Percentiles rank a stretch among this genome's conserved stretches.
Conservation (phyloP, 768 basidiomycete species). For the Pholiota molesta region DNA sequence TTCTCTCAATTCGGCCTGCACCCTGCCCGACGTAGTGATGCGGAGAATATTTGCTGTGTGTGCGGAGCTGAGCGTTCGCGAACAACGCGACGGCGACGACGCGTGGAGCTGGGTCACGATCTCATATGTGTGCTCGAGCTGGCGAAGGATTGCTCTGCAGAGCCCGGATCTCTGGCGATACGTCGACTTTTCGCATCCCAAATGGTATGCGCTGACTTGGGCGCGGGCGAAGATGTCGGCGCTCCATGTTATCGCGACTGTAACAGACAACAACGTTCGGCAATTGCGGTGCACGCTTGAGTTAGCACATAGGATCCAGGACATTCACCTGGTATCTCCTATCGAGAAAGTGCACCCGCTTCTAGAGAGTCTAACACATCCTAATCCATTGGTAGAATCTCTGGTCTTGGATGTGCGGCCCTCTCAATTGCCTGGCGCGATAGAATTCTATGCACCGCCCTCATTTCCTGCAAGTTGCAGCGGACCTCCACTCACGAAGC, state of each 20-base stretch:
- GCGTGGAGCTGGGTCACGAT: slow-evolving; percentile 39
- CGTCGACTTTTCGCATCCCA: slow-evolving; percentile 42
- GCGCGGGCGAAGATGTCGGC: slow-evolving; percentile 34
- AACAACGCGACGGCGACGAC: slow-evolving; percentile 12
- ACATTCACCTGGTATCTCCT: slow-evolving; percentile 38
- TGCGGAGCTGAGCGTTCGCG: slow-evolving; percentile 19
- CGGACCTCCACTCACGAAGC: slow-evolving; percentile 31
- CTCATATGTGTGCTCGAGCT: slow-evolving; percentile 39
- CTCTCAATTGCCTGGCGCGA: slow-evolving; percentile 15
- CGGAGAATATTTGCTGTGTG: slow-evolving; percentile 33
- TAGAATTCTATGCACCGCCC: slow-evolving; percentile 28
- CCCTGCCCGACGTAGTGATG: slow-evolving; percentile 32
- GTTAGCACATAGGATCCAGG: slow-evolving; percentile 36
- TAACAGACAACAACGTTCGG: slow-evolving; percentile 32
- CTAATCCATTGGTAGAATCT: slow-evolving; percentile 37
- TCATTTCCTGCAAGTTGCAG: slow-evolving; percentile 25
- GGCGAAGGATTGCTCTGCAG: slow-evolving; percentile 37
- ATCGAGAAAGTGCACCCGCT: slow-evolving; percentile 36
- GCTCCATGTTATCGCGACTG: slow-evolving; percentile 33
- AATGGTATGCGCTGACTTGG: slow-evolving; percentile 33
- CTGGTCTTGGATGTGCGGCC: slow-evolving; percentile 34
- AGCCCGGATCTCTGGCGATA: slow-evolving; percentile 37
- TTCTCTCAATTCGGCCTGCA: slow-evolving; percentile 19
- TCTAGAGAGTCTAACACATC: slow-evolving; percentile 35
- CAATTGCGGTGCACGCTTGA: slow-evolving; percentile 36